Base-by-base conservation (phyloP, 1,139 yeast genomes). In the Lodderomyces metapsilosis region DNA sequence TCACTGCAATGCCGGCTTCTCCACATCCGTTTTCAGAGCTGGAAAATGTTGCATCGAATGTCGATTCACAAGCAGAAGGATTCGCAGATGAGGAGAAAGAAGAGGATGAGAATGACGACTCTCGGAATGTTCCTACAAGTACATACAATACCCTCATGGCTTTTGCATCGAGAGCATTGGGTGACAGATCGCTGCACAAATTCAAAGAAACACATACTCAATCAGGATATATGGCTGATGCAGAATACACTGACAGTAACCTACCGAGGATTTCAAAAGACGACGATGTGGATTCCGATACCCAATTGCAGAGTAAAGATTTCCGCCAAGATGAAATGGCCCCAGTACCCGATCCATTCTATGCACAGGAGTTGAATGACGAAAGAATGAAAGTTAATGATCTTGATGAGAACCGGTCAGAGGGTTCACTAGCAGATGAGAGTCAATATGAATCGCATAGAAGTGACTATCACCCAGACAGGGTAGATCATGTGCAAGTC, bases 351-450 rank as follows among this genome's bases (percentile, higher is more conserved):
- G 48, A 47, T 18, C 38, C 61, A 15, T 57, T 57, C 41, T 52
- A 51, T 37, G 50, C 51, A 9, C 42, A 37, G 32, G 46, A 44
- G 31, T 34, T 43, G 13, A 33, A 31, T 24, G 30, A 33, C n/a
- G 44, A 48, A 22, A 40, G 37, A 21, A 39, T 46, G 37, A 37
- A 38, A 16, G 42, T 43, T 3, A 43, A 46, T 11, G 54, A 49
- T 34, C 48, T 41, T 9, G 59, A 57, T n/a, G 60, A 52, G 28
- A 49, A 48, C 35, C 27, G 50, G n/a, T 53, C 65, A 1, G 66
- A 61, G 28, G 66, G 59, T 2, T 58, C 65, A 1, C 43, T 59
- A 36, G 66, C 66, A 2, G 67, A 62, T 42, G 59, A 52, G 35
- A 44, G 50, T 37, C 52, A 49, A 40, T 41, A 43, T 27, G 51